These are phyloP conservation scores for Scleroderma bovista DNA, from an alignment of 768 basidiomycete genomes.

Conservation along the genomic window DNA sequence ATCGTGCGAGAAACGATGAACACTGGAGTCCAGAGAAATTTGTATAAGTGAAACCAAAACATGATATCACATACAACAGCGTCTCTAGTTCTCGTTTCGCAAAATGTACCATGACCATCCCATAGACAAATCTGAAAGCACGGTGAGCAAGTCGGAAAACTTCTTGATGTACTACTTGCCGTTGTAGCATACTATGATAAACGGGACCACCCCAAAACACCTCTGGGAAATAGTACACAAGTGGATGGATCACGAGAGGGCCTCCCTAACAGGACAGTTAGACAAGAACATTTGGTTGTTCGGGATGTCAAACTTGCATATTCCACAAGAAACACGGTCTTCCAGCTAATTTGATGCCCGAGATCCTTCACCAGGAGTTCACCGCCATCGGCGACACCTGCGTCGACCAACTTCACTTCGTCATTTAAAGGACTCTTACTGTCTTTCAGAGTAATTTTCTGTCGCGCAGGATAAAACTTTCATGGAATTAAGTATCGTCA, in stretches of 20 bases:
- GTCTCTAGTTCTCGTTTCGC: constrained; percentile 91
- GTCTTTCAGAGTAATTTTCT: constrained; percentile 63
- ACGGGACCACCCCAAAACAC: constrained; percentile 67
- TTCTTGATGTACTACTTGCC: constrained; percentile 35
- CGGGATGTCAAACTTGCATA: constrained; percentile 60
- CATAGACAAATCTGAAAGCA: constrained; percentile 54
- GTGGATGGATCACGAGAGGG: constrained; percentile 83
- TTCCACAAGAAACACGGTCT: constrained; percentile 87
- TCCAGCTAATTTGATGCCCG: constrained; percentile 86
- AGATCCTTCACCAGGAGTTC: constrained; percentile 82
- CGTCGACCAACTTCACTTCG: constrained; percentile 50
- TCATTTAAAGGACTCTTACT: constrained; percentile 61
- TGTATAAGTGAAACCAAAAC: neutral
- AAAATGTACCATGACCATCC: constrained; percentile 81
- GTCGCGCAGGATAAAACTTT: constrained; percentile 68
- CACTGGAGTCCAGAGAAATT: constrained; percentile 40
- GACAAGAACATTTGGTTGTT: neutral
- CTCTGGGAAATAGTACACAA: constrained; percentile 68
- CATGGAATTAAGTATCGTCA: constrained; percentile 2
- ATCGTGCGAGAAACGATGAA: constrained; percentile 93
- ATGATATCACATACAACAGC: constrained; percentile 55
- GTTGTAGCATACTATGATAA: constrained; percentile 72
- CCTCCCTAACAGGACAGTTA: constrained; percentile 51
- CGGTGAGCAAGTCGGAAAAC: neutral
- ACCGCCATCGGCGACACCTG: constrained; percentile 54